These are phyloP conservation scores for Umbilicus rupestris DNA, from an alignment of 164 flowering plant genomes.

Conservation along the genomic window DNA sequence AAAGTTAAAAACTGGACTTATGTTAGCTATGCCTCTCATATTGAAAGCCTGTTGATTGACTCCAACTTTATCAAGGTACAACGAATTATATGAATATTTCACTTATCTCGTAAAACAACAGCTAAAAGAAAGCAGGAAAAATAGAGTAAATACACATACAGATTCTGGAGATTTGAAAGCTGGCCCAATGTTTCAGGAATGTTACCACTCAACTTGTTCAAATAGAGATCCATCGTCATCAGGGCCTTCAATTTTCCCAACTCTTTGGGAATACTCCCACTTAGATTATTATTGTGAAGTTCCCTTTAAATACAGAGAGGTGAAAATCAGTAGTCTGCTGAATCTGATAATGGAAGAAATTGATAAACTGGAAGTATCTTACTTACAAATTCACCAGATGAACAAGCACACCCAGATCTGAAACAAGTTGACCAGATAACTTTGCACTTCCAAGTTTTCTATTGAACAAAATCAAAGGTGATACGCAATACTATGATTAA, in stretches of 20 bases:
- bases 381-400: constrained; percentile 67
- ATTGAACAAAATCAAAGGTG: constrained; percentile 8
- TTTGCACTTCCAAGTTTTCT: constrained; percentile 80
- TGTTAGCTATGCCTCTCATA: no score
- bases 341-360: not conserved
- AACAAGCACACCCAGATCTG: constrained; percentile 61
- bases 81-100: not conserved
- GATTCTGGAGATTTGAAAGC: constrained; percentile 50
- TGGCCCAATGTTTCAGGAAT: constrained; percentile 57
- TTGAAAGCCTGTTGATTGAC: no score
- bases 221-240: constrained; percentile 59
- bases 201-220: constrained; percentile 63
- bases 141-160: constrained; percentile 27
- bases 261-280: constrained; percentile 56
- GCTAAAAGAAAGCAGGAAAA: not conserved
- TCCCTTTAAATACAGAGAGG: constrained; percentile 30
- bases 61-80: no score
- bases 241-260: constrained; percentile 56
- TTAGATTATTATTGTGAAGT: constrained; percentile 59
- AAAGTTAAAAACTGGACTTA: no score
- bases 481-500: not conserved
- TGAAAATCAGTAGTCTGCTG: not conserved
- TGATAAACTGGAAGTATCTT: not conserved
- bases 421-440: constrained; percentile 56
- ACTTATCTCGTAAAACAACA: not conserved